Evolutionary conservation across 1,139 yeast species (phyloP), one percentile per base, ranked within the genome.

Genomic region (Yamadazyma mexicana): DNA sequence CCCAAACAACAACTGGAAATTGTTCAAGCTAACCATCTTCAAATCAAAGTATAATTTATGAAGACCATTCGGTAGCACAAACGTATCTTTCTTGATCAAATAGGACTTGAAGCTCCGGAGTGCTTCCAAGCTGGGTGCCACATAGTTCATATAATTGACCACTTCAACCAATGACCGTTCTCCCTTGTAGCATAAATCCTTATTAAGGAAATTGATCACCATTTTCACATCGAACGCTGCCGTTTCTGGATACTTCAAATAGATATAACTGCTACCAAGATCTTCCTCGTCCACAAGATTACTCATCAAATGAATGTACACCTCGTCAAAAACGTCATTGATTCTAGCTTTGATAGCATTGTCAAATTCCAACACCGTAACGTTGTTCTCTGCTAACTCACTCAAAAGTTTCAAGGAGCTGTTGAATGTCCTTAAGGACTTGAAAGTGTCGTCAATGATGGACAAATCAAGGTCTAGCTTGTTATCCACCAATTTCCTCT

Each of bases 361-460:
- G 38, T 60, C 51, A 8, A 68, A 50, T 38, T 61, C 62, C 8
- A 59, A 51, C 2, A 69, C 60, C 22, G 59, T 49, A 17, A 65
- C 56, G 10, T 61, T 52, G 31, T 58, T 59, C 28, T 55, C 54
- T 30, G 55, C 52, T 28, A 71, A 55, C 42, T 67, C 72, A 37
- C 64, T 66, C 33, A 69, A 50, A 15, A 69, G 51, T 34, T 56
- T 61, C 25, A 70, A 62, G 34, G 70, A 50, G 35, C 58, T 58
- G 27, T 60, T 61, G 37, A 72, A 56, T 41, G 61, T 62, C 39
- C 59, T 57, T 39, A 72, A 55, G 22, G 54, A 58, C 33, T 56
- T 55, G 37, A 72, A 64, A 3, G 66, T 45, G 11, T 50, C 49
- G 23, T 55, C 57, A 16, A 69, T 52, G 5, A 44, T 31, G 11